These are phyloP conservation scores for Podaxis mareebaensis DNA, from an alignment of 768 basidiomycete species.

Conservation along the genomic window DNA sequence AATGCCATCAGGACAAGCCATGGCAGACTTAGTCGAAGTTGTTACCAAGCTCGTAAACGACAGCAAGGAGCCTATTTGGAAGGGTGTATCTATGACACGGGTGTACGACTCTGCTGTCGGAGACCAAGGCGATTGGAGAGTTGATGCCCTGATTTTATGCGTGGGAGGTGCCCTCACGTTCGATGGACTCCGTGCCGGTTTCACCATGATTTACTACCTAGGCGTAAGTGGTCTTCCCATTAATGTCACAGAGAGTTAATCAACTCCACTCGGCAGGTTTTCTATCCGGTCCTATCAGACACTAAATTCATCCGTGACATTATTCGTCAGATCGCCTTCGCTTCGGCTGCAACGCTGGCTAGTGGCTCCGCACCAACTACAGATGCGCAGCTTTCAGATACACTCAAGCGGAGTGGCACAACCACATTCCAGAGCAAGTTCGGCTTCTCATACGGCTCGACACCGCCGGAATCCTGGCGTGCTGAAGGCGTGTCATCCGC, in stretches of 20 bases:
- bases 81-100: too few species aligned
- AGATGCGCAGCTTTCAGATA: not conserved
- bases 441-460: not conserved
- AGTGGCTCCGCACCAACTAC: not conserved
- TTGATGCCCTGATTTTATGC: too few species aligned
- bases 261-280: not conserved
- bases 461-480: not conserved
- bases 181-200: not conserved
- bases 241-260: not conserved
- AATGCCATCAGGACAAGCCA: not conserved
- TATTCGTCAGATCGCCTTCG: not conserved
- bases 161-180: too few species aligned
- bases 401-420: not conserved
- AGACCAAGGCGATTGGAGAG: not conserved
- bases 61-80: not conserved
- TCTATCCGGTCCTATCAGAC: not conserved
- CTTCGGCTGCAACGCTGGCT: not conserved
- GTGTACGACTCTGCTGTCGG: not conserved
- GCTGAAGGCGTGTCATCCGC: not conserved
- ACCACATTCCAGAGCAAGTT: not conserved
- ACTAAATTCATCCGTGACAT: not conserved
- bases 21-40: not conserved
- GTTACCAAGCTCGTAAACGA: not conserved
- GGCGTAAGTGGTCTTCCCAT: not conserved
- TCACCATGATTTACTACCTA: not conserved